Base-by-base conservation (phyloP, 2,329 filamentous ascomycete genomes). In the Curvularia verruculosa region DNA sequence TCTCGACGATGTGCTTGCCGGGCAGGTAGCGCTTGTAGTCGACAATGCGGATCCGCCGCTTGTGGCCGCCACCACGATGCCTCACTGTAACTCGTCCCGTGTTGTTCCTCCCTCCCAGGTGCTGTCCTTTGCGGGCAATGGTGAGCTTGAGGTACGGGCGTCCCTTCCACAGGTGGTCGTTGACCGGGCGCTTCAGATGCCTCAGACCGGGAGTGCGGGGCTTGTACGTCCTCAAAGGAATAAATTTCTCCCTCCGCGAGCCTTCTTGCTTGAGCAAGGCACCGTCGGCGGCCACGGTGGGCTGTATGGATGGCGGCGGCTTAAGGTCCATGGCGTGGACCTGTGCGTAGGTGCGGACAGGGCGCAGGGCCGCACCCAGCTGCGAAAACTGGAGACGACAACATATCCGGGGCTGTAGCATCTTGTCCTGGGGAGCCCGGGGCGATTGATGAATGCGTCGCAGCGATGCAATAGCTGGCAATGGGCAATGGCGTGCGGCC, bases 101-200 rank as follows among this genome's bases (percentile, higher is more conserved):
- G 72, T 91, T 90, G 77, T 99, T 99, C 69, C 95, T 87, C 41
- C 95, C 95, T 77, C 95, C 96, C 77, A 96, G 95, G 50, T 86
- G 88, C 69, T 96, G 92, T 15, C 95, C 95, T 77, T 94, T 94
- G 77, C 97, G 96, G 36, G 92, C 87, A 70, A 92, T 91, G 10
- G 96, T 99, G 76, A 99, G 84, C 49, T 88, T 86, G 31, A 91
- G 82, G 65, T 89, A 87, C 0, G 95, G 91, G 54, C 92, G 84
- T 56, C 95, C 95, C 79, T 96, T 97, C 92, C 92, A 98, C 44
- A 99, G 81, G 77, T 99, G 95, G 71, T 97, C 92, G 78, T 98
- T 98, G 78, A 97, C 89, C 13, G 95, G 92, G 41, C 95, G 87
- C 76, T 89, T 90, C 64, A 99, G 82, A 85, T 99, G 95, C 71